A percentile compares a stretch with the other conserved stretches of the same genome.
These are phyloP conservation scores for Beta corolliflora DNA, from an alignment of 179 eudicot species.

Conservation along the genomic window DNA sequence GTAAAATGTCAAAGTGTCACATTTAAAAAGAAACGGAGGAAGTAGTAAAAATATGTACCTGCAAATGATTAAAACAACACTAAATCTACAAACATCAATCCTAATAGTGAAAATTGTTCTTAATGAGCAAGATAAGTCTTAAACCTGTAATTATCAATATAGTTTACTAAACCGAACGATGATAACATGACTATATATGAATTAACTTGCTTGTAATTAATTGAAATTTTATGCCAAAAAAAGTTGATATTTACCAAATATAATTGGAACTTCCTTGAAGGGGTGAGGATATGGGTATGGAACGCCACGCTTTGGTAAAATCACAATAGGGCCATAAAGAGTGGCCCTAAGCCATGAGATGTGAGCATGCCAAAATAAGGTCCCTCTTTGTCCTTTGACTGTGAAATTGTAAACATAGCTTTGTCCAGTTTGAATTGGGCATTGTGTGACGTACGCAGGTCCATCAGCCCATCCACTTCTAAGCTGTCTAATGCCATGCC, in stretches of 20 bases:
- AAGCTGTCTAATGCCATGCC: conserved; percentile 73
- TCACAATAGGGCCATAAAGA: conserved; percentile 64
- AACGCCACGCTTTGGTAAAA: conserved; percentile 56
- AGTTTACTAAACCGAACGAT: no score
- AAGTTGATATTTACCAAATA: conserved; percentile 46
- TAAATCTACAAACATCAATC: no score
- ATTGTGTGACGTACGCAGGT: conserved; percentile 75
- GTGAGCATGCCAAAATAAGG: conserved; percentile 74
- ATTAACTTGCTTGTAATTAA: no score
- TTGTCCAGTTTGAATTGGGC: conserved; percentile 60
- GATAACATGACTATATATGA: no score
- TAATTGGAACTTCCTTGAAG: conserved; percentile 49
- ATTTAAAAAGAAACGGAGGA: no score
- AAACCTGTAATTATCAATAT: no score
- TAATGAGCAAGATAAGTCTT: no score
- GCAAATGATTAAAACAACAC: no score
- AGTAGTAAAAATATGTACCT: no score
- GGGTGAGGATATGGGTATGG: conserved; percentile 45
- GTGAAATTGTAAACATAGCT: conserved; percentile 62
- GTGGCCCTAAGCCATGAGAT: conserved; percentile 72
- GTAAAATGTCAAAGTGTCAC: no score
- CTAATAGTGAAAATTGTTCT: no score
- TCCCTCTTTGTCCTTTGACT: conserved; percentile 59
- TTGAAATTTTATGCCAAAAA: background rate
- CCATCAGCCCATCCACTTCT: conserved; percentile 85